These are phyloP conservation scores for Cokeromyces recurvatus DNA, from an alignment of 371 early-diverging fungal genomes.

Conservation along the genomic window DNA sequence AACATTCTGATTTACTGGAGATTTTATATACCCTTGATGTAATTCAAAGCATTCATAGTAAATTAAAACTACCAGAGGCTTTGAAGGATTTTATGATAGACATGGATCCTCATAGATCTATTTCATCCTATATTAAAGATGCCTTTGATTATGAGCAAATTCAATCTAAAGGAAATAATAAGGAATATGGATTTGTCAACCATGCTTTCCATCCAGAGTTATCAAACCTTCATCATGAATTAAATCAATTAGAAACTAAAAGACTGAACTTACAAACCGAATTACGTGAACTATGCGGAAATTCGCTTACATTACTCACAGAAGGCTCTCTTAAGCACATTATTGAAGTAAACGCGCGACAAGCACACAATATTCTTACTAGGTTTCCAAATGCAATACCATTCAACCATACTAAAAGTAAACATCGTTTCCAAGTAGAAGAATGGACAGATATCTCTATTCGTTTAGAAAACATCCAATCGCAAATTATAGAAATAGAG, in stretches of 20 bases:
- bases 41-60: conserved; percentile 30
- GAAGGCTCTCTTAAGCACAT: conserved; percentile 42
- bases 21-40: conserved; percentile 53
- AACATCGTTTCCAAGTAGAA: conserved; percentile 48
- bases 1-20: conserved; percentile 62
- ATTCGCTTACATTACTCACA: conserved; percentile 28
- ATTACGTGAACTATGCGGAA: conserved; percentile 32
- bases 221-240: conserved; percentile 18
- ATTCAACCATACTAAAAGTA: conserved; percentile 35
- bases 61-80: conserved; percentile 11
- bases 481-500: conserved; percentile 48
- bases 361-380: conserved; percentile 21
- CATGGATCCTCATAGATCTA: conserved; percentile 25
- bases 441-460: conserved; percentile 50
- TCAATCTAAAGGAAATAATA: conserved; percentile 24
- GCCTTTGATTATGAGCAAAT: conserved; percentile 42
- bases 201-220: conserved; percentile 23
- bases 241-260: conserved; percentile 19
- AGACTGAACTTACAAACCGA: conserved; percentile 20
- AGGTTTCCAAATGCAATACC: conserved; percentile 20
- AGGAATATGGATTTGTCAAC: conserved; percentile 47
- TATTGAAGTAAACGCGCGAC: conserved; percentile 44
- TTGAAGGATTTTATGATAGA: too few relatives aligned
- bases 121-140: conserved; percentile 27
- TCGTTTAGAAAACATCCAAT: conserved; percentile 38